phyloP scores from a whole-genome alignment of 148 eudicot genomes.

The Cornus suecica region DNA sequence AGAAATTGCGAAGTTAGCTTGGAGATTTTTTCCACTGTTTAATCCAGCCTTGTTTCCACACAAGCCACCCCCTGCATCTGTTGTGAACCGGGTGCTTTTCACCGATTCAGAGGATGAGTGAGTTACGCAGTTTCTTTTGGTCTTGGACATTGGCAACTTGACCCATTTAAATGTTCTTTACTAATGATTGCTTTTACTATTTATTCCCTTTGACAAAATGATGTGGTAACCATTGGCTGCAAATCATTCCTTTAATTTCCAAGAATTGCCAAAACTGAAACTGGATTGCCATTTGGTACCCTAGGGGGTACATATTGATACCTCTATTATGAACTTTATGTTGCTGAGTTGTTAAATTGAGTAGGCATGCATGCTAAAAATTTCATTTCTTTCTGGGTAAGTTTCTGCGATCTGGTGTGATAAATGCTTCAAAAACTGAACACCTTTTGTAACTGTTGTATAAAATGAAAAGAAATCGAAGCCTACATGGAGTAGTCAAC shows the following conservation, averaged over 20 bases:
- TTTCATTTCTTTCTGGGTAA: not conserved
- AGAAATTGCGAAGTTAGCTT: constrained; percentile 62
- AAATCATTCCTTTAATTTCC: not conserved
- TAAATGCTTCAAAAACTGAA: too few relatives aligned
- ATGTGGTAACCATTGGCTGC: not conserved
- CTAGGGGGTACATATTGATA: not conserved
- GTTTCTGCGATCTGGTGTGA: not conserved
- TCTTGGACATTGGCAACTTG: constrained; percentile 1
- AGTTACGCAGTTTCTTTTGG: constrained; percentile 34
- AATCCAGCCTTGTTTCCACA: constrained; percentile 84
- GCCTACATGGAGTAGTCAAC: too few relatives aligned
- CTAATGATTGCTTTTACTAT: not conserved
- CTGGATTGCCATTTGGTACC: not conserved
- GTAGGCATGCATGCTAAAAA: not conserved
- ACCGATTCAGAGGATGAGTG: constrained; percentile 95
- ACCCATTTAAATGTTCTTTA: not conserved
- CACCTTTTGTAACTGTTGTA: too few relatives aligned
- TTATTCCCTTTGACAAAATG: not conserved
- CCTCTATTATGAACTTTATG: not conserved
- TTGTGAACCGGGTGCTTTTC: constrained; percentile 80
- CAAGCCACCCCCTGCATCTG: constrained; percentile 70
- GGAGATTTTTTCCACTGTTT: constrained; percentile 66
- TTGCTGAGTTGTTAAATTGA: not conserved
- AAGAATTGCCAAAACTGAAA: not conserved
- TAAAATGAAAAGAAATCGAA: too few relatives aligned